These are phyloP conservation scores for Phylloporus sp. DNA, from an alignment of 768 basidiomycete genomes.

Conservation along the genomic window DNA sequence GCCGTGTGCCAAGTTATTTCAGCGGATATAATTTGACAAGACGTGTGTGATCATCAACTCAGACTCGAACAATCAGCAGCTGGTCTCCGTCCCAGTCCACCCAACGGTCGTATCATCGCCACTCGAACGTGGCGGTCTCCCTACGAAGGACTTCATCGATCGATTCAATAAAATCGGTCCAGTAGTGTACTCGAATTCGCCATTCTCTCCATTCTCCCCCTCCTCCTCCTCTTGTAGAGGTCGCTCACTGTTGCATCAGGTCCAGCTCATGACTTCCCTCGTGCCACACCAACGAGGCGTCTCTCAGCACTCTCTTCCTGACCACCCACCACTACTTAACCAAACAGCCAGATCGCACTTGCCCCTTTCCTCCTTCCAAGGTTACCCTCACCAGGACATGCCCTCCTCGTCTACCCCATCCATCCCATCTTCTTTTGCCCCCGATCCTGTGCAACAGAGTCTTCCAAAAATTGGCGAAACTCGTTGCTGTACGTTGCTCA, in stretches of 20 bases:
- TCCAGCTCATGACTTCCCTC: slow-evolving; percentile 31
- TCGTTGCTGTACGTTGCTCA: slow-evolving; percentile 62
- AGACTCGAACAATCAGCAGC: slow-evolving; percentile 19
- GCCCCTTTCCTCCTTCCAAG: slow-evolving; percentile 36
- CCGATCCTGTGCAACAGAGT: slow-evolving; percentile 34
- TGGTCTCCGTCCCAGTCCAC: not conserved
- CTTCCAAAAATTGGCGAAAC: slow-evolving; percentile 64
- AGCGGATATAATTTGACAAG: slow-evolving; percentile 23
- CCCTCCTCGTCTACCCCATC: slow-evolving; percentile 25
- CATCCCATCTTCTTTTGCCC: slow-evolving; percentile 24
- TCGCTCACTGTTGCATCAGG: slow-evolving; percentile 20
- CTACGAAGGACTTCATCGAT: slow-evolving; percentile 10
- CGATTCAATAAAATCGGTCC: slow-evolving; percentile 15
- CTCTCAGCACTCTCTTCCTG: slow-evolving; percentile 23
- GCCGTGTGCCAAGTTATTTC: slow-evolving; percentile 19
- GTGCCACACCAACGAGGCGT: slow-evolving; percentile 33
- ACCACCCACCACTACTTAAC: slow-evolving; percentile 30
- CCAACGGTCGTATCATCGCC: slow-evolving; percentile 1
- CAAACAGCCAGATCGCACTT: slow-evolving; percentile 31
- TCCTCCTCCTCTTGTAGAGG: slow-evolving; percentile 16
- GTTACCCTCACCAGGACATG: slow-evolving; percentile 31
- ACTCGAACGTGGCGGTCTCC: not conserved
- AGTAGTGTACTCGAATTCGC: slow-evolving; percentile 14
- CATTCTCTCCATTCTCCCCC: slow-evolving; percentile 11
- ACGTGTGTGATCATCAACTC: slow-evolving; percentile 16